phyloP scores from a whole-genome alignment of 2,329 filamentous ascomycete genomes.

The Penicillium capsulatum region DNA sequence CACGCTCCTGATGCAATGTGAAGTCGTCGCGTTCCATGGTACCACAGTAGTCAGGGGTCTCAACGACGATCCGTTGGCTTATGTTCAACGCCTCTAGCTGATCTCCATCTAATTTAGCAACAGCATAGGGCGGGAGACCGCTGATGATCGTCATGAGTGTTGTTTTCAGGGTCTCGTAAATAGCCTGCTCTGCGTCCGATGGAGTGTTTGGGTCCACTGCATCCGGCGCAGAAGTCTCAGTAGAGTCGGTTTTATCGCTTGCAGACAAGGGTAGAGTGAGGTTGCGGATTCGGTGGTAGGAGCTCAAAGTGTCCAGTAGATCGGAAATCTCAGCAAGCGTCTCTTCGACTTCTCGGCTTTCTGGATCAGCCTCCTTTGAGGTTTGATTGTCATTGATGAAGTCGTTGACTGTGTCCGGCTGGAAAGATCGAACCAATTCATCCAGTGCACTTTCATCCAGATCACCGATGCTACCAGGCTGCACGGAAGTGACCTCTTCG shows the following conservation, averaged over 20 bases:
- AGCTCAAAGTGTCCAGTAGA: conserved; percentile 58
- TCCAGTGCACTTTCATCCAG: conserved; percentile 40
- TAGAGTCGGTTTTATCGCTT: conserved; percentile 32
- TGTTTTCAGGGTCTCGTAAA: conserved; percentile 70
- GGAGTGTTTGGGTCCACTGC: conserved; percentile 49
- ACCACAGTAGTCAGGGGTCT: conserved; percentile 69
- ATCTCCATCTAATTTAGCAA: conserved; percentile 80
- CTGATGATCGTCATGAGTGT: conserved; percentile 71
- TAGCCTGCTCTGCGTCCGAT: conserved; percentile 52
- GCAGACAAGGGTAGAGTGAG: conserved; percentile 32
- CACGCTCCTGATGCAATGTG: conserved; percentile 48
- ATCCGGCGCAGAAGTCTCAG: conserved; percentile 21
- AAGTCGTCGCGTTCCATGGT: conserved; percentile 79
- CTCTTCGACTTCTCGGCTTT: conserved; percentile 47
- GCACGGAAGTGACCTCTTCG: conserved; percentile 20
- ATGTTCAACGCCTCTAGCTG: conserved; percentile 79
- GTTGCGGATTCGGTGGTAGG: conserved; percentile 59
- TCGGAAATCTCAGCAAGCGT: conserved; percentile 57
- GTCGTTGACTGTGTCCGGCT: conserved; percentile 33
- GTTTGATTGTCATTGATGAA: conserved; percentile 20
- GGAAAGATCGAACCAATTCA: conserved; percentile 42
- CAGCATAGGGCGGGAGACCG: conserved; percentile 74
- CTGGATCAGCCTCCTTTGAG: conserved; percentile 31
- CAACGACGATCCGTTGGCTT: conserved; percentile 70
- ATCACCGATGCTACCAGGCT: conserved; percentile 32